Conservation (phyloP, 345 rosid genomes). For the Alliaria petiolata region DNA sequence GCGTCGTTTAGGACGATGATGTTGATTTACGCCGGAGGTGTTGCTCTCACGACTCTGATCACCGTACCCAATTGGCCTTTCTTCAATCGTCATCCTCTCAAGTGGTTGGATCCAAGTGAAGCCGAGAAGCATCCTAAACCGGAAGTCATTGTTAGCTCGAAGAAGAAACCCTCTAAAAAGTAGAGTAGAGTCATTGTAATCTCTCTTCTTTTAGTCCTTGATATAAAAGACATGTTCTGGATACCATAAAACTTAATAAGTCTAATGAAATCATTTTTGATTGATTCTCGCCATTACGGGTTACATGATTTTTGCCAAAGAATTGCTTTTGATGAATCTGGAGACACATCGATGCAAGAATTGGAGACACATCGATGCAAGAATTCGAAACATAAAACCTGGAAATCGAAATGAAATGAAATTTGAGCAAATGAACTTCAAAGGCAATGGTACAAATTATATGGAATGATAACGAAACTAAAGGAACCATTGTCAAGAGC, state of each 20-base stretch:
- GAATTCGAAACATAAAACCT: too few species aligned
- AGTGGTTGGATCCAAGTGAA: constrained; percentile 77
- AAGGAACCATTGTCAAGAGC: neutral
- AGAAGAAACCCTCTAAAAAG: constrained; percentile 65
- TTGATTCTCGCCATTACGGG: neutral
- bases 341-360: neutral
- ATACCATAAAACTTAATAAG: neutral
- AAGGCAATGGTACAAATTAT: too few species aligned
- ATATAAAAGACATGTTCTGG: neutral
- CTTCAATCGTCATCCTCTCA: constrained; percentile 75
- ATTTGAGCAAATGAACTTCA: too few species aligned
- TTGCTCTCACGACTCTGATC: constrained; percentile 57
- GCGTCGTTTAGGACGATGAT: constrained; percentile 83
- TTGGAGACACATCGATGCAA: too few species aligned
- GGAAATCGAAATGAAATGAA: too few species aligned
- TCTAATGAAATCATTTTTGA: neutral
- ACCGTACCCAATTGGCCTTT: constrained; percentile 91
- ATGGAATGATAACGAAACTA: too few species aligned
- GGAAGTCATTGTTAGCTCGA: constrained; percentile 37
- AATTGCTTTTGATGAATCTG: neutral
- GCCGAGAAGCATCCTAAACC: constrained; percentile 87
- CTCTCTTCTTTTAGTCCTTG: neutral
- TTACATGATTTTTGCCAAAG: neutral
- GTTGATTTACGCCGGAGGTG: constrained; percentile 71
- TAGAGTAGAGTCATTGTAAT: constrained; percentile 29